Conservation (phyloP, 2,329 filamentous ascomycete genomes). For the Clathrospora elynae region DNA sequence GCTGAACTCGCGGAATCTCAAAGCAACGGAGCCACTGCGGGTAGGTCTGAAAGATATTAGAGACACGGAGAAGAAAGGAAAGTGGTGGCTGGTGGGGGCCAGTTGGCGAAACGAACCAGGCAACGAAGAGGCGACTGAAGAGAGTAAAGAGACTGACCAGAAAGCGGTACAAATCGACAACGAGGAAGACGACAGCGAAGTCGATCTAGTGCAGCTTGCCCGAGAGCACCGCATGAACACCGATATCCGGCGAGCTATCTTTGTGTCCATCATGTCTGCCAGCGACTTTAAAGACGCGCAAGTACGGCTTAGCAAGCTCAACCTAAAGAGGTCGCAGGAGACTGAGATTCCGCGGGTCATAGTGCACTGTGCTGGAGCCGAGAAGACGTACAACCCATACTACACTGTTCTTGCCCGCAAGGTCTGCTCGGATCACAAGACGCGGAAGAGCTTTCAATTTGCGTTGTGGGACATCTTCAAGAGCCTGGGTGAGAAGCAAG, state of each 20-base stretch:
- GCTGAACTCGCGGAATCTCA: conserved; percentile 70
- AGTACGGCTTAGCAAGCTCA: conserved; percentile 76
- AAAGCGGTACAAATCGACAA: conserved; percentile 16
- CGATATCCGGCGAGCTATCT: conserved; percentile 85
- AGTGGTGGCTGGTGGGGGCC: conserved; percentile 99
- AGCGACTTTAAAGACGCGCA: conserved; percentile 84
- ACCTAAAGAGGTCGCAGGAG: conserved; percentile 83
- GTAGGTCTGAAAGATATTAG: conserved; percentile 82
- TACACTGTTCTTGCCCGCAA: conserved; percentile 84
- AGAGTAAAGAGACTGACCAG: conserved; percentile 37
- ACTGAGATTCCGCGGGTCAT: conserved; percentile 86
- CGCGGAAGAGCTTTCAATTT: conserved; percentile 86
- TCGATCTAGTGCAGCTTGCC: conserved; percentile 76
- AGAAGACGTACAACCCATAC: conserved; percentile 87
- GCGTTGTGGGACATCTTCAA: conserved; percentile 85
- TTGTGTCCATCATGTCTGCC: conserved; percentile 86
- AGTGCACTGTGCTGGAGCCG: conserved; percentile 82
- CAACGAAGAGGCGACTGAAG: conserved; percentile 42
- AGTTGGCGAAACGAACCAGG: conserved; percentile 68
- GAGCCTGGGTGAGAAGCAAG: conserved; percentile 78
- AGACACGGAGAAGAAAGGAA: conserved; percentile 82
- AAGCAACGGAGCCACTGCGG: conserved; percentile 79
- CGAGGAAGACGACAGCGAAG: conserved; percentile 43
- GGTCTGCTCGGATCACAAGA: conserved; percentile 74
- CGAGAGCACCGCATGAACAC: conserved; percentile 85